Base-by-base conservation (phyloP, 2,329 filamentous ascomycete genomes). In the Lecanosticta acicola region DNA sequence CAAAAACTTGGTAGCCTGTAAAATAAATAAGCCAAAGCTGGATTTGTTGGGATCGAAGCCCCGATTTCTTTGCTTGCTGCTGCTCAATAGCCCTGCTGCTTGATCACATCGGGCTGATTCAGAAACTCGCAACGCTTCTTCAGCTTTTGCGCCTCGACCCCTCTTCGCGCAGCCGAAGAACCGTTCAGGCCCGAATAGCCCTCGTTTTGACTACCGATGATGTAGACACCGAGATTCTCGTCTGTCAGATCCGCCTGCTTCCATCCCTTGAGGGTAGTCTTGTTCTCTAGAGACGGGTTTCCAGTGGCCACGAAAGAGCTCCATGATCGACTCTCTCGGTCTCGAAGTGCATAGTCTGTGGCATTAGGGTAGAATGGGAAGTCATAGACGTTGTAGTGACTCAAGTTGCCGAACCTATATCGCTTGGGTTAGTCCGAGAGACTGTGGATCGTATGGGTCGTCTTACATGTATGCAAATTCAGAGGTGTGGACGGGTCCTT, bases 401-500 rank as follows among this genome's bases (percentile, higher is more conserved):
- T 50, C 3, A 59, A 39, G 20, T 57, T 58, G 19, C 53, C 75
- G 48, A 73, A 78, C 3, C 76, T 61, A 58, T 78, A 79, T 5
- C 5, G 24, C 24, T 29, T 5, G 24, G 5, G 24, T 29, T 29
- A 29, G 24, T 11, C 5, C 5, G 5, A 29, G 24, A 29, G 7
- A 5, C 24, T 29, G n/a, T n/a, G n/a, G n/a, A n/a, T n/a, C n/a
- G n/a, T n/a, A n/a, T n/a, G n/a, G n/a, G n/a, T n/a, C n/a, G n/a
- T n/a, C 24, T 29, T 11, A 29, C 24, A 29, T 29, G 24, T 29
- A 29, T 3, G 73, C 70, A 19, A 78, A 71, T 41, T 79, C 76
- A 0, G 73, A 72, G 0, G 73, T 75, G 56, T 80, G 76, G 3
- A 75, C 65, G 0, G 71, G 63, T 20, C 75, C 75, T 3, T 72